Percentiles rank a stretch among this genome's conserved stretches.
Conservation (phyloP, 75 land plant species). For the Isoetes taiwanensis region DNA sequence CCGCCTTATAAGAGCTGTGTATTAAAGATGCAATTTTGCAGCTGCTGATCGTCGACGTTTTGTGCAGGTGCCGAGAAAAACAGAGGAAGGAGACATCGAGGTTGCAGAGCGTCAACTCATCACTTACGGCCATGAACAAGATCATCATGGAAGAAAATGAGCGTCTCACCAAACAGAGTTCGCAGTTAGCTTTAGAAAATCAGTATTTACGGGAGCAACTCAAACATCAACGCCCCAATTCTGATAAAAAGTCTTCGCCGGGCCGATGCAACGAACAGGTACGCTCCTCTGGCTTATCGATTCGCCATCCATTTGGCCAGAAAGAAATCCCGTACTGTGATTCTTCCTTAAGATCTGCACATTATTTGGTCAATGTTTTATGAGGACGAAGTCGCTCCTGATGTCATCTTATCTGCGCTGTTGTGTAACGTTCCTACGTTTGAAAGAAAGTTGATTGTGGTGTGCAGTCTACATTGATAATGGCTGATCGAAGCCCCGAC, state of each 20-base stretch:
- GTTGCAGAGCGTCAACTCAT: slow-evolving; percentile 73
- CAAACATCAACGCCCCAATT: slow-evolving; percentile 29
- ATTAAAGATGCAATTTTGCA: no score
- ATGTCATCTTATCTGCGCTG: no score
- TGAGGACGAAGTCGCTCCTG: no score
- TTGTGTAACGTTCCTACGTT: no score
- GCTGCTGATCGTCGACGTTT: no score
- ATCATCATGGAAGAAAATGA: slow-evolving; percentile 97
- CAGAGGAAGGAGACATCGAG: slow-evolving; percentile 90
- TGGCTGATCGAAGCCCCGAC: slow-evolving; percentile 82
- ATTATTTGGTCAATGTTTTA: no score
- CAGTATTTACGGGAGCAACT: slow-evolving; percentile 71
- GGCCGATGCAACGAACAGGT: neutral
- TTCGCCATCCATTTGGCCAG: no score
- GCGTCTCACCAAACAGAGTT: slow-evolving; percentile 86
- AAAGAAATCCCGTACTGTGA: no score
- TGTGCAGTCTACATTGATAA: slow-evolving; percentile 49
- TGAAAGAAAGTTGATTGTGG: neutral
- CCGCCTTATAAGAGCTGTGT: no score
- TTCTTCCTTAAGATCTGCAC: no score
- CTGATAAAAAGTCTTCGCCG: no score
- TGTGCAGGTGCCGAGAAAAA: slow-evolving; percentile 90
- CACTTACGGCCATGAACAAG: slow-evolving; percentile 90
- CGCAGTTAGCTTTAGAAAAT: slow-evolving; percentile 80
- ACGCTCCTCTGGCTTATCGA: no score